Conservation (phyloP, 257 asterid genomes). For the Plectranthus barbatus region DNA sequence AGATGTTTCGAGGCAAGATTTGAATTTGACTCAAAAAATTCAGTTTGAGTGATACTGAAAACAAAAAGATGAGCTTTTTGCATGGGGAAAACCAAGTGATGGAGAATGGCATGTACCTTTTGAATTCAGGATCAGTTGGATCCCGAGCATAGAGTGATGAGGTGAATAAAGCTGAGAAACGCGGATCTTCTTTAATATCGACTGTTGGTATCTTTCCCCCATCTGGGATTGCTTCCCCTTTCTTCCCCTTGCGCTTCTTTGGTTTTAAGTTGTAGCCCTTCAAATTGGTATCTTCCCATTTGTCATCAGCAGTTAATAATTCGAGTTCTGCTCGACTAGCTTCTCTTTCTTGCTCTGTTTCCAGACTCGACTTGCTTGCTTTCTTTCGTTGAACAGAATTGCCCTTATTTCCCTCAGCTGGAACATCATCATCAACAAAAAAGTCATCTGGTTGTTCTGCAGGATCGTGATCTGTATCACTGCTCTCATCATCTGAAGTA, state of each 20-base stretch:
- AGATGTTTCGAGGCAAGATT: background rate
- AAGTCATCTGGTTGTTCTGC: constrained; percentile 65
- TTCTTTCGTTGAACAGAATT: constrained; percentile 17
- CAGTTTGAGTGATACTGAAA: no score
- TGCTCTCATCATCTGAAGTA: constrained; percentile 61
- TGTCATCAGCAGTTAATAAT: constrained; percentile 69
- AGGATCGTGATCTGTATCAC: constrained; percentile 35
- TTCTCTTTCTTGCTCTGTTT: constrained; percentile 41
- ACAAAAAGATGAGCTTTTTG: background rate
- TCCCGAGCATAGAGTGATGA: constrained; percentile 69
- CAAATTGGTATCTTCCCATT: constrained; percentile 38
- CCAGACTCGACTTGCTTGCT: constrained; percentile 25
- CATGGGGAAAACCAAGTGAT: background rate
- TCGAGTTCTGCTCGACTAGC: constrained; percentile 88
- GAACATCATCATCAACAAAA: constrained; percentile 54
- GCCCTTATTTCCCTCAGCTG: constrained; percentile 19
- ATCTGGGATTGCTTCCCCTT: constrained; percentile 41
- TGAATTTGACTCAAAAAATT: no score
- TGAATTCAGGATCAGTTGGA: constrained; percentile 95
- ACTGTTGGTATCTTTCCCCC: constrained; percentile 57
- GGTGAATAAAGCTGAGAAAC: constrained; percentile 55
- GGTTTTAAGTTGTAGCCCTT: constrained; percentile 80
- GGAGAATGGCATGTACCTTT: constrained; percentile 45
- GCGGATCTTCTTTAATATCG: constrained; percentile 71
- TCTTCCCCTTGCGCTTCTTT: constrained; percentile 59